Evolutionary conservation across 805 yeast species (phyloP).

Genomic region (Zygoascus biomembranicola): DNA sequence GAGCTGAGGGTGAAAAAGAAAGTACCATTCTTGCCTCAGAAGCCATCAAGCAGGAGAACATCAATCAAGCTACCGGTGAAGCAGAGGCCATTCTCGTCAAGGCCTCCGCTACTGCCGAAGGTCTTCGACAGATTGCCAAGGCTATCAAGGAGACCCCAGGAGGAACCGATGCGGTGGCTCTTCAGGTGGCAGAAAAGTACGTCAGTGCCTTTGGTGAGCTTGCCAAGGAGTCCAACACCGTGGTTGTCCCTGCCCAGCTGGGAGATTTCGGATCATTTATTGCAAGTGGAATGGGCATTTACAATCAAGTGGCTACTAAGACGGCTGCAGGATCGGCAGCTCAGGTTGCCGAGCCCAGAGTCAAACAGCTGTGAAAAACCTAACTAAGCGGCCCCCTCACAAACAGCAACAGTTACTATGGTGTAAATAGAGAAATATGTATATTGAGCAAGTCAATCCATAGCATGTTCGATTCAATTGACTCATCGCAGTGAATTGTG

Average conservation of each 20-base stretch:
- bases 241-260: constrained; percentile 67
- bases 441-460: no score
- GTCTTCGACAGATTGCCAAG: constrained; percentile 53
- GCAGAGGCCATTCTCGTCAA: constrained; percentile 57
- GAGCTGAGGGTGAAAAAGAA: constrained; percentile 74
- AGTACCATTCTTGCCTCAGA: constrained; percentile 69
- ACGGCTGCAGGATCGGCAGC: no score
- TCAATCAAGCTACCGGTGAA: constrained; percentile 67
- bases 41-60: constrained; percentile 51
- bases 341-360: no score
- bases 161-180: constrained; percentile 66
- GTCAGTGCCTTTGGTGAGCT: constrained; percentile 73
- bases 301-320: constrained; percentile 38
- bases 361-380: no score
- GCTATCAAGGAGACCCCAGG: constrained; percentile 64
- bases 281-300: constrained; percentile 70
- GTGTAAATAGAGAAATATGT: no score
- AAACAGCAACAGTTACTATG: no score
- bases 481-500: no score
- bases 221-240: constrained; percentile 74
- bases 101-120: constrained; percentile 67
- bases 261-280: constrained; percentile 68
- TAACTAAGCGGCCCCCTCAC: no score
- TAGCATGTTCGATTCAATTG: no score
- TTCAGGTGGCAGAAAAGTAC: constrained; percentile 77